Conservation (phyloP, 495 filamentous ascomycete species). For the Chaetomium tenue region DNA sequence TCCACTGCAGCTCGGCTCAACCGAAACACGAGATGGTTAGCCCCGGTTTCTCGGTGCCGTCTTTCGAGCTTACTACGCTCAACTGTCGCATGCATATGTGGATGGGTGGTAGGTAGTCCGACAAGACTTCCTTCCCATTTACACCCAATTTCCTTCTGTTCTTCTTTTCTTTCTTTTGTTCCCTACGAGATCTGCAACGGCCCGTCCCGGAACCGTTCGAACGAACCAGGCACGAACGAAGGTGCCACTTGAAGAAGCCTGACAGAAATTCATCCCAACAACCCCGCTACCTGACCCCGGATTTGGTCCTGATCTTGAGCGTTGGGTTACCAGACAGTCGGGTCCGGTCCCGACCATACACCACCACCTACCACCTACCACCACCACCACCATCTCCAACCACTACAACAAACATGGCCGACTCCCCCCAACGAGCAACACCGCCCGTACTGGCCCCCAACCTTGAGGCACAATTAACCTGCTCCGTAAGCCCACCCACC, state of each 20-base stretch:
- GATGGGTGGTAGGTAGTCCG: background rate
- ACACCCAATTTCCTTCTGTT: background rate
- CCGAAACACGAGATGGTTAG: background rate
- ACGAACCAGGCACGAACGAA: background rate
- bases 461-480: slow-evolving; percentile 86
- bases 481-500: slow-evolving; percentile 65
- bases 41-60: slow-evolving; percentile 7
- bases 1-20: slow-evolving; percentile 10
- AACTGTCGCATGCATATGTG: background rate
- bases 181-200: background rate
- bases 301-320: too few relatives aligned
- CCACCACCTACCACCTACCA: too few relatives aligned
- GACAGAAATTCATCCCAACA: background rate
- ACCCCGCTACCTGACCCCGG: slow-evolving; percentile 4
- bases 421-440: slow-evolving; percentile 5
- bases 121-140: background rate
- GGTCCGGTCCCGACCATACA: background rate
- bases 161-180: background rate
- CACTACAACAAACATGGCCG: background rate
- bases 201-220: background rate
- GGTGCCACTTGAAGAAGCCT: background rate
- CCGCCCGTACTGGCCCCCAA: slow-evolving; percentile 49
- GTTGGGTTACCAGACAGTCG: background rate
- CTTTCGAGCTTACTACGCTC: background rate
- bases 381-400: too few relatives aligned